Base-by-base conservation (phyloP, 495 filamentous ascomycete genomes). In the Sphaerosporella brunnea region DNA sequence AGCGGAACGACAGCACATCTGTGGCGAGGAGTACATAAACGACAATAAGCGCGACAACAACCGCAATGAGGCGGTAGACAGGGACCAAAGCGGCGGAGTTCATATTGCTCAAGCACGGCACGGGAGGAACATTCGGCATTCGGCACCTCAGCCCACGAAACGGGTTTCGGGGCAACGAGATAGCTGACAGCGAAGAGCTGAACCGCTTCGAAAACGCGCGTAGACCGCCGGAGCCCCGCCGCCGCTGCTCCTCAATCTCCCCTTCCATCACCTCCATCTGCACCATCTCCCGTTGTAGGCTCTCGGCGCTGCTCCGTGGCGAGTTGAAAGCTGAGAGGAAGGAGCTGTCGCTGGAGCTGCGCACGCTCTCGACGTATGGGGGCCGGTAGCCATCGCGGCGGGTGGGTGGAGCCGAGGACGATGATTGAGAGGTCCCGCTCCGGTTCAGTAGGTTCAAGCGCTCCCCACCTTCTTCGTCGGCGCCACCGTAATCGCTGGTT, bases 241-340 rank as follows among this genome's bases (percentile, higher is more conserved):
- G 65, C 67, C 69, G 68, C 71, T 18, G 56, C 28, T 52, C 59
- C 53, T 51, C 68, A 42, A 49, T 63, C 44, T 60, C 66, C 45
- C 69, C 72, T 56, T 94, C 88, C 51, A 84, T 68, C 4, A 93
- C 73, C 56, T 93, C 88, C 74, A 97, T 75, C 69, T 94, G 80
- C 53, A 84, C 75, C 64, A 96, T 79, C 65, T 86, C 82, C 53
- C 76, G 70, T 49, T 80, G 75, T 41, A 93, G 62, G 63, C 40
- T 69, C 66, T 51, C 68, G 64, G 40, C 57, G 60, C 34, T 62
- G 62, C 39, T 62, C 59, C 47, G 65, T 53, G 28, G 64, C 51
- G 26, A 70, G 63, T 18, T 64, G 54, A 36, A 59, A 25, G 72
- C 64, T 7, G 49, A 50, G 8, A 53, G 44, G 50, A 56, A 62